Percentiles rank a stretch among this genome's conserved stretches.
phyloP scores from a whole-genome alignment of 2,329 filamentous ascomycete genomes.

The Aspergillus piperis region DNA sequence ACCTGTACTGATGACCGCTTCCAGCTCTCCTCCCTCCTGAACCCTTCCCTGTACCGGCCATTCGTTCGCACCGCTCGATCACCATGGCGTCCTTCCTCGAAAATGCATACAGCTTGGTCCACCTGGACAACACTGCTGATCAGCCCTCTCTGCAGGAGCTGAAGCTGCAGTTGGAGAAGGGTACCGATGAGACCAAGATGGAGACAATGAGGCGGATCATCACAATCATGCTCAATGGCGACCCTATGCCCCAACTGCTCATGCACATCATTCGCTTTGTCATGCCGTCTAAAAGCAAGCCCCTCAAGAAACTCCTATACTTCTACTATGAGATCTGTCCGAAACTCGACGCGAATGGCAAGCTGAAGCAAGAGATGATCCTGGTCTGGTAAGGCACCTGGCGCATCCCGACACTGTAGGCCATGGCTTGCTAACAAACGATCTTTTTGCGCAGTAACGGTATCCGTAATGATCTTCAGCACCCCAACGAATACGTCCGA shows the following conservation, averaged over 20 bases:
- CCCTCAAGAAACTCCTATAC: conserved; percentile 96
- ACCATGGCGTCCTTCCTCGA: conserved; percentile 94
- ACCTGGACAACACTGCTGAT: conserved; percentile 95
- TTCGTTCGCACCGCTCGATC: conserved; percentile 30
- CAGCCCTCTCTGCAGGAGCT: conserved; percentile 87
- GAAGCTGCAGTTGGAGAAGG: conserved; percentile 90
- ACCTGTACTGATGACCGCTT: conserved; percentile 33
- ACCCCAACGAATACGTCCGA: conserved; percentile 96
- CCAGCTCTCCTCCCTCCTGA: conserved; percentile 35
- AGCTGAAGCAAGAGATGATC: conserved; percentile 99
- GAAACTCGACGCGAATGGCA: conserved; percentile 87
- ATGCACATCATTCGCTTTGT: conserved; percentile 99
- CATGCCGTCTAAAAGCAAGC: conserved; percentile 97
- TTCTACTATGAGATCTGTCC: conserved; percentile 99
- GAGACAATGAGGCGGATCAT: conserved; percentile 96
- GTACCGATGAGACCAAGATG: conserved; percentile 86
- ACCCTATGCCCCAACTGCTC: conserved; percentile 89
- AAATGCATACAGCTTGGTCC: conserved; percentile 92
- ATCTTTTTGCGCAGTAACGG: conserved; percentile 70
- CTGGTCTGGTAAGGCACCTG: conserved; percentile 76
- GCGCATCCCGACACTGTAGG: conserved; percentile 5
- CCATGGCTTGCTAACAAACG: conserved; percentile 18
- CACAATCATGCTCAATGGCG: conserved; percentile 96
- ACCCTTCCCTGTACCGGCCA: conserved; percentile 24
- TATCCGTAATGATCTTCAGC: conserved; percentile 94